Percentiles rank a stretch among this genome's conserved stretches.
Conservation (phyloP, 2,329 filamentous ascomycete species). For the Ceratocystis albifundus region DNA sequence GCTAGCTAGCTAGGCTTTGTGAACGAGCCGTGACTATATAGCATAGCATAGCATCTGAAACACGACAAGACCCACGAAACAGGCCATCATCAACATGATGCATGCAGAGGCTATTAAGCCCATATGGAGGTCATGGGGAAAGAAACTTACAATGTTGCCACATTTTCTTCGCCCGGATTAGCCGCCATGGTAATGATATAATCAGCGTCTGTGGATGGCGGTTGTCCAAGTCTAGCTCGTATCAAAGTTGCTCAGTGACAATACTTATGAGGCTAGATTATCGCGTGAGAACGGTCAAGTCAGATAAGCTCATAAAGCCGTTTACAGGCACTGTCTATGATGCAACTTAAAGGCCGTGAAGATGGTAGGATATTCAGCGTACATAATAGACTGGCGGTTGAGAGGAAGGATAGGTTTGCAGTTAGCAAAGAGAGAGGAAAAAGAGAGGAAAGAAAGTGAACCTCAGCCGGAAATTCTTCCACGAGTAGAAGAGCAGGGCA, state of each 20-base stretch:
- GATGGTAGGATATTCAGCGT: background rate
- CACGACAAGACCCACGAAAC: background rate
- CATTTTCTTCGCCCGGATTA: slow-evolving; percentile 40
- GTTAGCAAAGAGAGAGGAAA: background rate
- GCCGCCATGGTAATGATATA: slow-evolving; percentile 33
- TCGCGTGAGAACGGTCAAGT: background rate
- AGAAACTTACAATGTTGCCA: slow-evolving; percentile 39
- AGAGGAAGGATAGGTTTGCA: background rate
- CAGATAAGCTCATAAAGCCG: background rate
- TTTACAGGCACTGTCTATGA: background rate
- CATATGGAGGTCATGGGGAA: background rate
- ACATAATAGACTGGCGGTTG: background rate
- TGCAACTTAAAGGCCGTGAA: background rate
- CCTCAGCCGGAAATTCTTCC: slow-evolving; percentile 3
- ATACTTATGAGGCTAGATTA: background rate
- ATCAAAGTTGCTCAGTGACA: background rate
- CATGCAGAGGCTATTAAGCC: background rate
- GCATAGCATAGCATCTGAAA: background rate
- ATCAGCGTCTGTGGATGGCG: background rate
- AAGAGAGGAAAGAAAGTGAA: slow-evolving; percentile 6
- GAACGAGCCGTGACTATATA: too few species aligned
- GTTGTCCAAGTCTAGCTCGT: background rate
- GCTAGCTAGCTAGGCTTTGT: background rate
- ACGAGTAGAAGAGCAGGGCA: background rate
- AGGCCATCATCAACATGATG: background rate